These are phyloP conservation scores for Coemansia sp. DNA, from an alignment of 192 early-diverging fungal genomes.

Conservation along the genomic window DNA sequence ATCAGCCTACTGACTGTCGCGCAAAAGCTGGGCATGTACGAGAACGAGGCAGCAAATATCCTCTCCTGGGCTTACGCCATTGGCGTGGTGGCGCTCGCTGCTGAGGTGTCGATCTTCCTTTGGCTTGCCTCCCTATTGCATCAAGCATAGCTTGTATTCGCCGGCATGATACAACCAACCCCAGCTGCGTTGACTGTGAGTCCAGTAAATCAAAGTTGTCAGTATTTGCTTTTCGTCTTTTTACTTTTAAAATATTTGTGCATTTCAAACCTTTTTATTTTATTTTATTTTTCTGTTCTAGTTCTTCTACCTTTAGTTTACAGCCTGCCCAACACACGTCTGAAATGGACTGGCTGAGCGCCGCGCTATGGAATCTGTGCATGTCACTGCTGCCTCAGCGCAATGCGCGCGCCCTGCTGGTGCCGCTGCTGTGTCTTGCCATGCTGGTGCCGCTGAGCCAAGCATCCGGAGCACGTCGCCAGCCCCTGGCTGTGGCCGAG, in stretches of 20 bases:
- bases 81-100: slow-evolving; percentile 32
- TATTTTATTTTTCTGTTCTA: background rate
- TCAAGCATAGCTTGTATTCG: background rate
- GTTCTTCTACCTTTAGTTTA: background rate
- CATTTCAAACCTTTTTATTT: background rate
- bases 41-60: slow-evolving; percentile 66
- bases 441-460: slow-evolving; percentile 32
- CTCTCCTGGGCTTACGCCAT: slow-evolving; percentile 65
- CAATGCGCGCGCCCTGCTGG: slow-evolving; percentile 49
- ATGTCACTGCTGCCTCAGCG: slow-evolving; percentile 54
- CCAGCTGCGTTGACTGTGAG: background rate
- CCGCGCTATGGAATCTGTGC: slow-evolving; percentile 49
- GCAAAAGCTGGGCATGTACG: slow-evolving; percentile 65
- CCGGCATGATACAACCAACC: no score
- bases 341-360: slow-evolving; percentile 46
- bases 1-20: slow-evolving; percentile 71
- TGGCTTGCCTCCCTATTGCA: slow-evolving; percentile 27
- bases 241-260: background rate
- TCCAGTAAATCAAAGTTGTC: background rate
- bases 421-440: slow-evolving; percentile 43
- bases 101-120: slow-evolving; percentile 46
- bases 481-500: background rate
- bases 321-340: background rate
- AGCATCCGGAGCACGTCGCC: slow-evolving; percentile 13
- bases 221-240: background rate